Conservation (phyloP, 176 grass and related monocot species). For the Poa pratensis region DNA sequence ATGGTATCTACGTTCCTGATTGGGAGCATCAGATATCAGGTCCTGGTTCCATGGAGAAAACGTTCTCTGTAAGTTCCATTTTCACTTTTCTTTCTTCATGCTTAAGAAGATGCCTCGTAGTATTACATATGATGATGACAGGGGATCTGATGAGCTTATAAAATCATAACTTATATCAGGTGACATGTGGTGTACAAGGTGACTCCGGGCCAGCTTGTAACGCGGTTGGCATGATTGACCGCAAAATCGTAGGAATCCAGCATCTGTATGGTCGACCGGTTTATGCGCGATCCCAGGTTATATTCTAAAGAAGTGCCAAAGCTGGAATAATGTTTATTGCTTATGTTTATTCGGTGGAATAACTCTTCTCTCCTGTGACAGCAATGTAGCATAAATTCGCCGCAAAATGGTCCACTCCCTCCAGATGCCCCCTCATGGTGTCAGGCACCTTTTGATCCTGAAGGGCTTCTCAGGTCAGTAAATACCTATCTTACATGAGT, state of each 20-base stretch:
- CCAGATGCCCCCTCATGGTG: conserved; percentile 88
- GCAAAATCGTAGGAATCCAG: conserved; percentile 76
- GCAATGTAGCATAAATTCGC: conserved; percentile 79
- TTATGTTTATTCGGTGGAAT: conserved; percentile 10
- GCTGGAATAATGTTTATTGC: not conserved
- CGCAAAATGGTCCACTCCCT: conserved; percentile 66
- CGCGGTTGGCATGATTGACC: conserved; percentile 86
- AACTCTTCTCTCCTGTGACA: conserved; percentile 36
- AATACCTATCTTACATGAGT: conserved; percentile 3
- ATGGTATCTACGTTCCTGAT: conserved; percentile 73
- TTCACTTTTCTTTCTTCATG: not conserved
- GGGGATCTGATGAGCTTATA: conserved; percentile 3
- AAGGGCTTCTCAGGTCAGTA: conserved; percentile 84
- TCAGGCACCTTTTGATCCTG: conserved; percentile 93
- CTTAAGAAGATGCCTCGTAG: not conserved
- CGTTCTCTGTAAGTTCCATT: conserved; percentile 54
- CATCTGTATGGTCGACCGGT: conserved; percentile 82
- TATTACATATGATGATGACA: not conserved
- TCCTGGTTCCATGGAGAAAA: conserved; percentile 48
- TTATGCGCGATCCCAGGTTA: conserved; percentile 80
- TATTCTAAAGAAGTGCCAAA: conserved; percentile 20
- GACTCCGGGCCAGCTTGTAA: conserved; percentile 81
- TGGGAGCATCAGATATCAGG: conserved; percentile 66
- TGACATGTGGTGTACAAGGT: conserved; percentile 83
- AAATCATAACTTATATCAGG: conserved; percentile 46